phyloP scores from a whole-genome alignment of 768 basidiomycete species.

The Boletus tylopilopsis region DNA sequence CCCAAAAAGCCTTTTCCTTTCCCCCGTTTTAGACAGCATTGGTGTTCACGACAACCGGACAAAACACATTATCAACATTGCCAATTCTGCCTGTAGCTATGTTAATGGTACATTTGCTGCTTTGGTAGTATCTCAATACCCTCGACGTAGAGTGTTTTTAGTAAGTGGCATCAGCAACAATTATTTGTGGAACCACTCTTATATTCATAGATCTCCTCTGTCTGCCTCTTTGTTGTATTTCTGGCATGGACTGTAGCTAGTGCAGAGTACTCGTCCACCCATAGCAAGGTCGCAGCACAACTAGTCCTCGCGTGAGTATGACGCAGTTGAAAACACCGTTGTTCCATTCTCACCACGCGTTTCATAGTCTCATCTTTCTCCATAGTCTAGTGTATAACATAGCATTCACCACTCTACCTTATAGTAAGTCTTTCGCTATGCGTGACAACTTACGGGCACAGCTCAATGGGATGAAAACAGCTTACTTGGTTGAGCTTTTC shows the following conservation, averaged over 20 bases:
- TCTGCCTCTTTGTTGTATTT: constrained; percentile 13
- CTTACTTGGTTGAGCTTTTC: constrained; percentile 53
- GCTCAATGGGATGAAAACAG: neutral
- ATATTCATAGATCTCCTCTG: constrained; percentile 7
- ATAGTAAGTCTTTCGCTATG: neutral
- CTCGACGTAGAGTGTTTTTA: constrained; percentile 6
- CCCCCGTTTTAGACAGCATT: constrained; percentile 6
- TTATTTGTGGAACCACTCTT: neutral
- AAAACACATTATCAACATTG: constrained; percentile 12
- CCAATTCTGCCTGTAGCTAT: neutral
- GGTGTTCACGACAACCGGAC: constrained; percentile 12
- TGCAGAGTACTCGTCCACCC: constrained; percentile 16
- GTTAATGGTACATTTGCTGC: neutral
- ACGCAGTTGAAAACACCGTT: neutral
- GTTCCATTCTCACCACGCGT: neutral
- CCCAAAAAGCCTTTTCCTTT: constrained; percentile 5
- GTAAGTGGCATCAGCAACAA: constrained; percentile 1
- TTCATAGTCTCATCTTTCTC: constrained; percentile 15
- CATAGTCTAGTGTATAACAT: constrained; percentile 1
- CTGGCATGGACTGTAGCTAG: constrained; percentile 18
- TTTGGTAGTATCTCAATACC: neutral
- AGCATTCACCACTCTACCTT: neutral
- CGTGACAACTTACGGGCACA: neutral
- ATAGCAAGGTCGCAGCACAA: constrained; percentile 3
- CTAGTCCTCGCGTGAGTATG: constrained; percentile 11